These are phyloP conservation scores for Dunaliella primolecta DNA, from an alignment of 139 green algal genomes.

Conservation along the genomic window DNA sequence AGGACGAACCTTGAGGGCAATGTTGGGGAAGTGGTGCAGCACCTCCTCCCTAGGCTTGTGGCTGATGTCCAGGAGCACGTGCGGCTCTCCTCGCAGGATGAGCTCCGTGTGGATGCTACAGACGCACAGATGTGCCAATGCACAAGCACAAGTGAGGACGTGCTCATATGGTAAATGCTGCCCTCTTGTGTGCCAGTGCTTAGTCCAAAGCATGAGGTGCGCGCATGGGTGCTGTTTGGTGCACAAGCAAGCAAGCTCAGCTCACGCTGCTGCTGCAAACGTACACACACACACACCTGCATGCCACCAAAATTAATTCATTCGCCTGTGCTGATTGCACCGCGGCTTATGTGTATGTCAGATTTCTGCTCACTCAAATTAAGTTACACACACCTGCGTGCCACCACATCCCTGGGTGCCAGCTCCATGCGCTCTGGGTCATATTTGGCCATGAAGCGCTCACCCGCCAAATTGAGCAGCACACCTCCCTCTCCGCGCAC, in stretches of 20 bases:
- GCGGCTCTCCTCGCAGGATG: conserved; percentile 49
- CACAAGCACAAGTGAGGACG: neutral
- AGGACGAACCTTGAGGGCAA: conserved; percentile 61
- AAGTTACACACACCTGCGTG: conserved; percentile 46
- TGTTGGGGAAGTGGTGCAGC: conserved; percentile 92
- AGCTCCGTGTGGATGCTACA: conserved; percentile 88
- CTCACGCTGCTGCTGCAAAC: too few relatives aligned
- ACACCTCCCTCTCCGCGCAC: conserved; percentile 89
- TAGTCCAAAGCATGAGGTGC: too few relatives aligned
- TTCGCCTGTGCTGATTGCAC: too few relatives aligned
- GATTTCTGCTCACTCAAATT: too few relatives aligned
- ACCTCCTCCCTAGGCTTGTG: conserved; percentile 73
- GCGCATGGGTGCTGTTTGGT: too few relatives aligned
- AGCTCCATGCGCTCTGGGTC: conserved; percentile 85
- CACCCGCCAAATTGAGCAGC: conserved; percentile 81
- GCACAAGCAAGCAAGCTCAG: too few relatives aligned
- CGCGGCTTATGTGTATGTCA: too few relatives aligned
- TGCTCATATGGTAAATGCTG: neutral
- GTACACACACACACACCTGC: too few relatives aligned
- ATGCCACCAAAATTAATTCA: too few relatives aligned
- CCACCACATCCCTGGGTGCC: conserved; percentile 93
- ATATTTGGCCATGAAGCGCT: conserved; percentile 94
- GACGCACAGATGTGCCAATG: neutral
- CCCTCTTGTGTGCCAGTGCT: too few relatives aligned
- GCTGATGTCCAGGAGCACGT: conserved; percentile 93